These are phyloP conservation scores for Flueggea neowawraea DNA, from an alignment of 441 rosid species.

Conservation along the genomic window DNA sequence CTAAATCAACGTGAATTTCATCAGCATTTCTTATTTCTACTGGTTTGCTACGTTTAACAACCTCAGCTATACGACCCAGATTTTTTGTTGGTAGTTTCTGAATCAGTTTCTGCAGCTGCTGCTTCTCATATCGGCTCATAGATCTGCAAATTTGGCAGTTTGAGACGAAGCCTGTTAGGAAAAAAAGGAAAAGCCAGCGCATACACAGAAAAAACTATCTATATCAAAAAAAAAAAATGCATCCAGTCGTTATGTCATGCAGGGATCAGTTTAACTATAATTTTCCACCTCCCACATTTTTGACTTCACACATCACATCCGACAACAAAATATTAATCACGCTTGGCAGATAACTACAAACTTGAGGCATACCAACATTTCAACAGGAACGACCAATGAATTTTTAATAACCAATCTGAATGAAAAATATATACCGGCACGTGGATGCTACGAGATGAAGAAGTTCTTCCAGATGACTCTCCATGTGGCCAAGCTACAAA, in stretches of 20 bases:
- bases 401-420: no score
- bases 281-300: no score
- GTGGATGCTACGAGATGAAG: slow-evolving; percentile 39
- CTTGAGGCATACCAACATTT: background rate
- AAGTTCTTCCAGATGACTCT: slow-evolving; percentile 46
- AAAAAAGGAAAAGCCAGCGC: background rate
- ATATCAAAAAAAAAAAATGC: no score
- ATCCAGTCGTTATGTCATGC: no score
- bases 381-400: background rate
- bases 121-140: slow-evolving; percentile 52
- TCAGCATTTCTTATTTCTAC: slow-evolving; percentile 8
- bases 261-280: no score
- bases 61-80: slow-evolving; percentile 40
- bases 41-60: slow-evolving; percentile 26
- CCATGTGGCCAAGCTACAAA: slow-evolving; percentile 51
- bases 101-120: slow-evolving; percentile 37
- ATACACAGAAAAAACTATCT: no score
- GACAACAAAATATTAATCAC: no score
- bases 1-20: slow-evolving; percentile 40
- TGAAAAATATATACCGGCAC: slow-evolving; percentile 39
- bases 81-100: slow-evolving; percentile 44
- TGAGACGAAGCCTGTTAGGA: background rate
- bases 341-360: no score
- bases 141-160: slow-evolving; percentile 32
- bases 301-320: no score